A percentile compares a stretch with the other conserved stretches of the same genome.
phyloP scores from a whole-genome alignment of 1,284 basidiomycete species.

The Austropuccinia psidii region DNA sequence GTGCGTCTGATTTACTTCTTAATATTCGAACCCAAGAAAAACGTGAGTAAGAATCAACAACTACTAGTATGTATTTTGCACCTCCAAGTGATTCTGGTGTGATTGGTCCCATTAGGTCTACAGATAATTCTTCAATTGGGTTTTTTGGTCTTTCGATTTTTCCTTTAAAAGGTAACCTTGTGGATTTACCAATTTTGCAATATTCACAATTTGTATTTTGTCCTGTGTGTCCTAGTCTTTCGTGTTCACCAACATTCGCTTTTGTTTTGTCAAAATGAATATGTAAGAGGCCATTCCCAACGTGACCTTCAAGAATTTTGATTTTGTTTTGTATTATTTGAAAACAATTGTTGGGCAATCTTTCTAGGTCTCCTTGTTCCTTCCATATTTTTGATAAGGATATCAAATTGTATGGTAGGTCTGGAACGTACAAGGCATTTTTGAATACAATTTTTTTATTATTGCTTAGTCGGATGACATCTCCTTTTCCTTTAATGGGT shows the following conservation, averaged over 20 bases:
- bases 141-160: not conserved
- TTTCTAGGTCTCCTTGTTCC: not conserved
- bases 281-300: not conserved
- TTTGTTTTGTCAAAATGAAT: no score
- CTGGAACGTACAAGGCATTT: slow-evolving; percentile 14
- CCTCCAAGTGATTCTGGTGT: slow-evolving; percentile 18
- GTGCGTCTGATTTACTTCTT: not conserved
- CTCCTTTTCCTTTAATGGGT: not conserved
- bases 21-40: slow-evolving; percentile 12
- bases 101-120: slow-evolving; percentile 24
- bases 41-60: slow-evolving; percentile 4
- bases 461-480: not conserved
- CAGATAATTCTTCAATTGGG: slow-evolving; percentile 12
- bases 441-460: slow-evolving; percentile 6
- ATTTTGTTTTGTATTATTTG: not conserved
- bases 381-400: slow-evolving; percentile 8
- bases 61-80: not conserved
- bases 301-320: not conserved
- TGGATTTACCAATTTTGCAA: slow-evolving; percentile 16
- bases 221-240: slow-evolving; percentile 7
- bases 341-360: not conserved
- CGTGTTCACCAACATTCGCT: slow-evolving; percentile 14
- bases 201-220: not conserved
- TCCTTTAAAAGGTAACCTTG: not conserved
- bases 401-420: slow-evolving; percentile 15